Base-by-base conservation (phyloP, 2,329 filamentous ascomycete genomes). In the Colletotrichum tamarilloi region DNA sequence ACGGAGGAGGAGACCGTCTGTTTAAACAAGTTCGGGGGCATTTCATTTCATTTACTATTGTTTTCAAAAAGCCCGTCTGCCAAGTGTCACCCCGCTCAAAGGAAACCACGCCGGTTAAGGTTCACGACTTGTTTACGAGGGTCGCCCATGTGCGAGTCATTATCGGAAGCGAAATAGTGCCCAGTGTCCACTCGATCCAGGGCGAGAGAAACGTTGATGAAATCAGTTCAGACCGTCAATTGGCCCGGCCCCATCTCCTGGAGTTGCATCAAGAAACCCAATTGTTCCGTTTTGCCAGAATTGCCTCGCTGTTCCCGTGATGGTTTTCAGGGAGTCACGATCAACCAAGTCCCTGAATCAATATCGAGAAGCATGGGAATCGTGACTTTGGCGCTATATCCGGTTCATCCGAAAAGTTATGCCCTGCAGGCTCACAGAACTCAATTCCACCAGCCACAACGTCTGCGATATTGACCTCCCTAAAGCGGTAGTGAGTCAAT, bases 401-500 rank as follows among this genome's bases (percentile, higher is more conserved):
- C 66, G 59, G 70, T 64, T 69, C 70, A 69, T 69, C 70, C 59
- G 66, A 64, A 55, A n/a, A 65, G 12, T 24, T 22, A 12, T 63
- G 11, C 6, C 16, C n/a, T 24, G 22, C 28, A 35, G 32, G 16
- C 19, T 6, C 14, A 16, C 4, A 12, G 32, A 35, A 24, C 46
- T 26, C 46, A 38, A 6, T 8, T 16, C n/a, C 9, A 1, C 42
- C 14, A 19, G 46, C n/a, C 24, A 35, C 3, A 16, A 11, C 8
- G 24, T 2, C 8, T 35, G 12, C n/a, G 11, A 53, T 14, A 9
- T 11, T 7, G 7, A 4, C 11, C 7, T 24, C 11, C 6, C 19
- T 53, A 8, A 11, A 7, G 30, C 16, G 3, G 28, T 53, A 24
- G 11, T 7, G 46, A 63, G 28, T 32, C n/a, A 35, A 32, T 53